Base-by-base conservation (phyloP, 352 stramenopile species). In the Phytophthora capsici region DNA sequence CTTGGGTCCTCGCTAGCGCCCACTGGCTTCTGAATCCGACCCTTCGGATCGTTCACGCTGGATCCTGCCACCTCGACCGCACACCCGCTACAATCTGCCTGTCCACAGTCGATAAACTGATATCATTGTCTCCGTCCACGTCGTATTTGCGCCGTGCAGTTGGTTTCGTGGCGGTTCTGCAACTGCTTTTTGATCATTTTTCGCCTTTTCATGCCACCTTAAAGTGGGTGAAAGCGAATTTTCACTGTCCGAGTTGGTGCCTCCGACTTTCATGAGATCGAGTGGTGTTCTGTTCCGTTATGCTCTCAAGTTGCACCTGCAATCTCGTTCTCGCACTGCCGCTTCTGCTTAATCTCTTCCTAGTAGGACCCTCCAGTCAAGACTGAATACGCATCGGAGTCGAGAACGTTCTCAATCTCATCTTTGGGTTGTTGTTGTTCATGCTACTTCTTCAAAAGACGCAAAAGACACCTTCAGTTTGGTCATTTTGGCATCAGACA, bases 81-180 rank as follows among this genome's bases (percentile, higher is more conserved):
- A n/a, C n/a, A n/a, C n/a, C n/a, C n/a, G n/a, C n/a, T n/a, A n/a
- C n/a, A n/a, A n/a, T 49, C 23, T 59, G 52, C 16, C 47, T 28
- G 36, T 66, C 61, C 52, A 88, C 52, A 52, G 52, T 86, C 79
- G 47, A 75, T 65, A 40, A 86, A 34, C 69, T 77, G 63, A 86
- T 84, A 25, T 30, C 61, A 7, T 75, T 72, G 43, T 88, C 77
- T 32, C 72, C 69, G 37, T 88, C 72, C 17, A 69, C 74, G 63
- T 85, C 75, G 52, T 86, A 84, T 57, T 85, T 77, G 43, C 41
- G 43, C 70, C 60, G 1, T 38, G 38, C 17, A 58, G 37, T 28
- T 49, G 48, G 10, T 26, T 37, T 40, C 3, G 20, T 12, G 30
- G 17, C 23, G 12, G 7, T 37, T 7, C 17, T 10, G 48, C 6